Base-by-base conservation (phyloP, 1,284 basidiomycete genomes). In the Heterobasidion parviporum region DNA sequence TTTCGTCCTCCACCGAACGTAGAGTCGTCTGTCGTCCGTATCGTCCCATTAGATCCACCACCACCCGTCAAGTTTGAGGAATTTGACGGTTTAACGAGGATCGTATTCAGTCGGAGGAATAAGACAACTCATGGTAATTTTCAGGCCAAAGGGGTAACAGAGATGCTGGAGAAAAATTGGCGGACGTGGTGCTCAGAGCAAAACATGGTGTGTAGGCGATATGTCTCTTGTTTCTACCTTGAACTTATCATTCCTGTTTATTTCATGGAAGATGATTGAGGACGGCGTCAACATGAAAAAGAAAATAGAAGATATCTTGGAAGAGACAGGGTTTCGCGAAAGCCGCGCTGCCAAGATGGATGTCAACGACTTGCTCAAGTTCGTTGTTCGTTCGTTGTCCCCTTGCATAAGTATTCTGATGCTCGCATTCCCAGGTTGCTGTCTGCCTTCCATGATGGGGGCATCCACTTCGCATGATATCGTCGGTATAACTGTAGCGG, bases 1-100 rank as follows among this genome's bases (percentile, higher is more conserved):
- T 99, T 99, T 76, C 79, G 96, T 33, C 97, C 97, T 0, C 90
- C 97, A 32, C 97, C 97, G 0, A 83, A 93, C 68, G 97, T 99
- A 53, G 97, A 99, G 72, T 90, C 85, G 41, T 88, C 83, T 35
- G 97, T 99, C 55, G 87, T 99, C 47, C 82, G 96, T 51, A 81
- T 99, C 59, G 91, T 87, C 8, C 97, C 96, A 0, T 77, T 90
- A 55, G 94, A 99, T 68, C 97, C 97, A 1, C 96, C 97, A 0
- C 97, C 97, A 2, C 90, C 94, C 0, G 83, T 99, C 56, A 85
- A 87, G 64, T 99, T 99, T 64, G 95, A 97, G 65, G 96, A 99
- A 73, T 98, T 98, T 67, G 97, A 99, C 67, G 97, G 97, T 1
- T 74, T 99, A 60, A 92, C 87, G 52, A 79, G 92, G 45, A 94